Percentiles rank a stretch among this genome's conserved stretches.
Evolutionary conservation across 148 eudicot species (phyloP).

Genomic region (Rhododendron ferrugineum): DNA sequence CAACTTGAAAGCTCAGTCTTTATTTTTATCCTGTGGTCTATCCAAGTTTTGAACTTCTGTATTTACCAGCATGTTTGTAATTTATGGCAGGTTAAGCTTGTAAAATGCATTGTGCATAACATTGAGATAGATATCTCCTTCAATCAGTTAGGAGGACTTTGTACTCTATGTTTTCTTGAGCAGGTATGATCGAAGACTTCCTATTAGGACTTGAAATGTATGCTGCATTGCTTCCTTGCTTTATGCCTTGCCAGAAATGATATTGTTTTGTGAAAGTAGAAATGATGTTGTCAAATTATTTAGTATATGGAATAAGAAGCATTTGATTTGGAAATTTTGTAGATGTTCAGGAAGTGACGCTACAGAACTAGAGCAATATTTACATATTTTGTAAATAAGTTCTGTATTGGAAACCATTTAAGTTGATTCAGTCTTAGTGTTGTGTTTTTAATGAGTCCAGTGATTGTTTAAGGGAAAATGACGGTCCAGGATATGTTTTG

Average conservation of each 20-base stretch:
- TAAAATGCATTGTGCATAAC: constrained; percentile 51
- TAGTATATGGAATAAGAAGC: background rate
- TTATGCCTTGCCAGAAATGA: background rate
- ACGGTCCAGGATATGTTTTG: too few relatives aligned
- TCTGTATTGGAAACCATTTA: background rate
- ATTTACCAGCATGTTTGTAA: constrained; percentile 4
- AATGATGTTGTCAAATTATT: background rate
- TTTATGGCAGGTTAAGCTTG: constrained; percentile 58
- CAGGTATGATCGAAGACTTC: constrained; percentile 21
- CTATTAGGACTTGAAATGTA: background rate
- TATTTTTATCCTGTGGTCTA: background rate
- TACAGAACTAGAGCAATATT: background rate
- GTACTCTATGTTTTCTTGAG: constrained; percentile 55
- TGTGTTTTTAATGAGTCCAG: background rate
- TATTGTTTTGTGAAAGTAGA: background rate
- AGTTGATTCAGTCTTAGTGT: background rate
- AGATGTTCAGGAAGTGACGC: background rate
- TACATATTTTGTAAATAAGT: background rate
- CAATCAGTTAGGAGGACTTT: constrained; percentile 61
- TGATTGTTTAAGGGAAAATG: background rate
- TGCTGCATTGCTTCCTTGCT: background rate
- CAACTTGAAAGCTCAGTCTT: background rate
- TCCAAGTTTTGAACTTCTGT: background rate
- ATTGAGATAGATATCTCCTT: constrained; percentile 51
- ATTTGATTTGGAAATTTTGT: background rate